Evolutionary conservation across 2,329 filamentous ascomycete species (phyloP).

Genomic region (Cladosporium sp.): DNA sequence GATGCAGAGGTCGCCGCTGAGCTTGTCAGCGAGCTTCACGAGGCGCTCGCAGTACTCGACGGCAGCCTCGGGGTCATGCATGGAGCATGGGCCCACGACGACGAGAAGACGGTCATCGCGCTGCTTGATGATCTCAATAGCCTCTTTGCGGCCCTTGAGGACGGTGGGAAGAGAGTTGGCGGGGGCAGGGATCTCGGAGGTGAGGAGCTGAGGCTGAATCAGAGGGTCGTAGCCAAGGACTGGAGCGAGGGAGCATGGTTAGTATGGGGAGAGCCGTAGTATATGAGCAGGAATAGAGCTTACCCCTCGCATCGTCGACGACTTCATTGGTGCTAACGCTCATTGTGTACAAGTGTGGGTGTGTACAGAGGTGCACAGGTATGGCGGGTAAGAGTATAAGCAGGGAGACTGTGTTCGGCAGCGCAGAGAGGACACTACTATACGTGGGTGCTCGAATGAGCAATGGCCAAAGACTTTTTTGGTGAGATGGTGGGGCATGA

Average conservation of each 20-base stretch:
- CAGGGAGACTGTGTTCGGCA: no score
- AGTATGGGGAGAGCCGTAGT: background rate
- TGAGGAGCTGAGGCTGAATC: constrained; percentile 87
- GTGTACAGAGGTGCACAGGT: background rate
- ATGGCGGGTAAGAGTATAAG: no score
- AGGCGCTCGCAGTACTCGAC: constrained; percentile 89
- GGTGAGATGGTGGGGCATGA: no score
- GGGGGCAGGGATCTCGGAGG: constrained; percentile 75
- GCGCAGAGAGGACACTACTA: no score
- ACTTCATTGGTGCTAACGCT: background rate
- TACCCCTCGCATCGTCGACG: constrained; percentile 13
- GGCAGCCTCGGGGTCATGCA: constrained; percentile 88
- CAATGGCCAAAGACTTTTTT: background rate
- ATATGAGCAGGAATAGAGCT: background rate
- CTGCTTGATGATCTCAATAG: constrained; percentile 54
- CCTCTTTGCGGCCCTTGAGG: constrained; percentile 55
- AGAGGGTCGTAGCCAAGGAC: constrained; percentile 56
- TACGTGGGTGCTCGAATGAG: no score
- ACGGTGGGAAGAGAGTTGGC: constrained; percentile 52
- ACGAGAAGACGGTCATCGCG: constrained; percentile 58
- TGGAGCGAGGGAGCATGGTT: constrained; percentile 51
- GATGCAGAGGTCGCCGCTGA: constrained; percentile 83
- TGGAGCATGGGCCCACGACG: constrained; percentile 91
- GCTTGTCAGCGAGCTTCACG: constrained; percentile 76
- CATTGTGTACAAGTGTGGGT: background rate